Conservation (phyloP, 2,329 filamentous ascomycete species). For the Cercospora sojina region DNA sequence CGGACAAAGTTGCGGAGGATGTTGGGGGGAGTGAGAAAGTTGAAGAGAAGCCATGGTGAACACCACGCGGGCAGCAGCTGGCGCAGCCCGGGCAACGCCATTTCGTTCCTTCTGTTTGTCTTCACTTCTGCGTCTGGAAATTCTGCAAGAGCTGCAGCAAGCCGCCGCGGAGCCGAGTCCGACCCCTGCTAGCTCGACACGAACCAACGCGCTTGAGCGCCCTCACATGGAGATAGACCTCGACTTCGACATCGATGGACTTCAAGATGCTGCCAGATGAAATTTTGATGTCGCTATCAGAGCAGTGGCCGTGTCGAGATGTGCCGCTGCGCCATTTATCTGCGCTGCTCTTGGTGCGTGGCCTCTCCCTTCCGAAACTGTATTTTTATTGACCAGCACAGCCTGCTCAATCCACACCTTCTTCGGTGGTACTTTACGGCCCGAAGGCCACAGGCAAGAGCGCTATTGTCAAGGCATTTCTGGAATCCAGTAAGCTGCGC, state of each 20-base stretch:
- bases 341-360: slow-evolving; percentile 47
- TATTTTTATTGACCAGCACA: slow-evolving; percentile 37
- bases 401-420: slow-evolving; percentile 66
- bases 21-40: slow-evolving; percentile 6
- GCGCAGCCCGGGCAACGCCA: slow-evolving; percentile 19
- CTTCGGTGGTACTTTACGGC: slow-evolving; percentile 77
- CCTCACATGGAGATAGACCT: neutral
- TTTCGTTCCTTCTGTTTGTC: slow-evolving; percentile 22
- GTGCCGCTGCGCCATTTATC: slow-evolving; percentile 49
- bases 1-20: slow-evolving; percentile 15
- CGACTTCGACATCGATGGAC: neutral
- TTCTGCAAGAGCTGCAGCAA: slow-evolving; percentile 7
- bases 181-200: slow-evolving; percentile 5
- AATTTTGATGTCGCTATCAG: slow-evolving; percentile 29
- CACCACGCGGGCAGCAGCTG: slow-evolving; percentile 18
- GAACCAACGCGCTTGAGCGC: slow-evolving; percentile 3
- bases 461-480: slow-evolving; percentile 62
- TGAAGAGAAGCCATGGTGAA: slow-evolving; percentile 12
- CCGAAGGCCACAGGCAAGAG: slow-evolving; percentile 86
- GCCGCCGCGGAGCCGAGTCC: neutral
- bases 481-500: slow-evolving; percentile 52
- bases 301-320: slow-evolving; percentile 42
- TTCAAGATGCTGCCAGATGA: slow-evolving; percentile 32
- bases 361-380: slow-evolving; percentile 1
- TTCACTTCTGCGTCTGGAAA: slow-evolving; percentile 5